These are phyloP conservation scores for Hypoxylon intermedium DNA, from an alignment of 495 filamentous ascomycete genomes.

Conservation along the genomic window DNA sequence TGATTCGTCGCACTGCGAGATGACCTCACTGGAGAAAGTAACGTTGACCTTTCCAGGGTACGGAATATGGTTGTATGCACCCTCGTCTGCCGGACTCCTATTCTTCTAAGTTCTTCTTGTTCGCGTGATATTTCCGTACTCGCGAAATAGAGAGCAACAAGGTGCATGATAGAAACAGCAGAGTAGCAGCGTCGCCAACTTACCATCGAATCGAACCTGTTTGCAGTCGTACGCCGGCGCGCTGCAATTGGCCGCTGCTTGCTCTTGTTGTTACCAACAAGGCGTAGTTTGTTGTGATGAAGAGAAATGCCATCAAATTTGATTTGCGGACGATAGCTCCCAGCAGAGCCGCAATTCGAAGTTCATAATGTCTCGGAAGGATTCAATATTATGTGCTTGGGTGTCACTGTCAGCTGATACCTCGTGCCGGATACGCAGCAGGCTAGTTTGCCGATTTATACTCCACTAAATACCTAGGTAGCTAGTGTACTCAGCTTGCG, in stretches of 20 bases:
- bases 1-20: slow-evolving; percentile 20
- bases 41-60: slow-evolving; percentile 18
- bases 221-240: too few species aligned
- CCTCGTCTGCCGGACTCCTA: not conserved
- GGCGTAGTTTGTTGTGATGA: too few species aligned
- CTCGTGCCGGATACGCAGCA: not conserved
- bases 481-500: not conserved
- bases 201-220: not conserved
- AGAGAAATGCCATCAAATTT: too few species aligned
- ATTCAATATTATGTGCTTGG: not conserved
- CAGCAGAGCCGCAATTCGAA: slow-evolving; percentile 14
- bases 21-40: slow-evolving; percentile 29
- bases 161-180: not conserved
- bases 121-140: not conserved
- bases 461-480: not conserved
- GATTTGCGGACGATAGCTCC: not conserved
- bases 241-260: not conserved
- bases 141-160: not conserved
- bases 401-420: too few species aligned
- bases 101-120: slow-evolving; percentile 1
- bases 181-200: not conserved
- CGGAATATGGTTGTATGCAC: slow-evolving; percentile 6
- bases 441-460: not conserved
- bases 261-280: not conserved
- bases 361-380: not conserved